Base-by-base conservation (phyloP, 495 filamentous ascomycete genomes). In the Lepraria neglecta region DNA sequence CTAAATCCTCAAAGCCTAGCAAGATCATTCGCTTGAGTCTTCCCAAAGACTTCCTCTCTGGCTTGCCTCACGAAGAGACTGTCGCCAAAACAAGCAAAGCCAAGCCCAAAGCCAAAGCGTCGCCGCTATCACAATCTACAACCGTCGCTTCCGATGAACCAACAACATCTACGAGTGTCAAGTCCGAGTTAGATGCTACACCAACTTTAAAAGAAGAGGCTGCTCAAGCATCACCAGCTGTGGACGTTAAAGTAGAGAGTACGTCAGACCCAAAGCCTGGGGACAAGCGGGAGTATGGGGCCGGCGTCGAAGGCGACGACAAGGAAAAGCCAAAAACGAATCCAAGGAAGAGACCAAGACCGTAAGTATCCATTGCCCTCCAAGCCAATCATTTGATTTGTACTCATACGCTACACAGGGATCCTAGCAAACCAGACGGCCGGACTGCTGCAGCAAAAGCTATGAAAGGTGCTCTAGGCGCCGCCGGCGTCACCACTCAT, bases 341-440 rank as follows among this genome's bases (percentile, higher is more conserved):
- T 19, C 91, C 92, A 0, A 97, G 97, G 82, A 97, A 96, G 82
- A 92, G 92, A 74, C 85, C 87, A 66, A 84, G 84, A 81, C 75
- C 95, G 94, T 98, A 87, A 82, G 89, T 85, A 60, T 42, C 56
- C 71, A 58, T n/a, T 52, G 42, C 53, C 17, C 35, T 48, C 6
- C 10, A 31, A 38, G 52, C 17, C 60, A 21, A 57, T 63, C 19
- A 51, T 44, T 12, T 10, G 14, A 33, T 44, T 30, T 12, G 56
- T 71, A 72, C 78, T 65, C 64, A 68, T 61, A 46, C 65, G 62
- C 51, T 59, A 66, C 61, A 87, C 82, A 66, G 85, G 88, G 85
- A 87, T 60, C 82, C 83, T 59, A 76, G 76, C 35, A 72, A 78
- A 63, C 85, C 86, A 54, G 73, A 76, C 52, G 63, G 75, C 30